Conservation (phyloP, 768 basidiomycete genomes). For the Suillus spraguei region DNA sequence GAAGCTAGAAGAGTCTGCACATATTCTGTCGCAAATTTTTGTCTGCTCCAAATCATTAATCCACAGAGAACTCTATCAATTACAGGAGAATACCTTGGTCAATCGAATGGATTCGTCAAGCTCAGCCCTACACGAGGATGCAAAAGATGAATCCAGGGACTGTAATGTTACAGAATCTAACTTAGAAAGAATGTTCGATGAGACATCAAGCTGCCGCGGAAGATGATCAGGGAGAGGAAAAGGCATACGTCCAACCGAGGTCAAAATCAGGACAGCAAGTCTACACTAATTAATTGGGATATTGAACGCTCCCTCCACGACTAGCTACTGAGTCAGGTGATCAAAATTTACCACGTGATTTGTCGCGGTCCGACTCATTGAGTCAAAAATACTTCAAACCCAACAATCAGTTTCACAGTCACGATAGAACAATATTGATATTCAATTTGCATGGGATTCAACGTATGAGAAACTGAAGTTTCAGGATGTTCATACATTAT, state of each 20-base stretch:
- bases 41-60: conserved; percentile 42
- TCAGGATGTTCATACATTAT: not conserved
- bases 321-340: not conserved
- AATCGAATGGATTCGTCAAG: conserved; percentile 69
- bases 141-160: conserved; percentile 60
- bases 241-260: conserved; percentile 65
- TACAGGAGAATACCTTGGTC: conserved; percentile 59
- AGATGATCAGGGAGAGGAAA: conserved; percentile 74
- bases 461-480: not conserved
- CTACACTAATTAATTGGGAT: not conserved
- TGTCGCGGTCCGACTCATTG: too few species aligned
- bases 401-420: not conserved
- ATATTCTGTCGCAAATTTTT: conserved; percentile 73
- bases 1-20: conserved; percentile 62
- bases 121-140: conserved; percentile 70
- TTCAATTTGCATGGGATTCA: not conserved
- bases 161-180: conserved; percentile 63
- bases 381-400: too few species aligned
- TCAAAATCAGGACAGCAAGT: not conserved
- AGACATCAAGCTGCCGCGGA: conserved; percentile 71
- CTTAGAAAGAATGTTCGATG: conserved; percentile 70
- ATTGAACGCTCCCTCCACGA: not conserved
- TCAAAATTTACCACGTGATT: conserved; percentile 1
- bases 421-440: not conserved
- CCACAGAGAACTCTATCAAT: conserved; percentile 4